phyloP scores from a whole-genome alignment of 2,329 filamentous ascomycete genomes.

The Arthrinium phaeospermum region DNA sequence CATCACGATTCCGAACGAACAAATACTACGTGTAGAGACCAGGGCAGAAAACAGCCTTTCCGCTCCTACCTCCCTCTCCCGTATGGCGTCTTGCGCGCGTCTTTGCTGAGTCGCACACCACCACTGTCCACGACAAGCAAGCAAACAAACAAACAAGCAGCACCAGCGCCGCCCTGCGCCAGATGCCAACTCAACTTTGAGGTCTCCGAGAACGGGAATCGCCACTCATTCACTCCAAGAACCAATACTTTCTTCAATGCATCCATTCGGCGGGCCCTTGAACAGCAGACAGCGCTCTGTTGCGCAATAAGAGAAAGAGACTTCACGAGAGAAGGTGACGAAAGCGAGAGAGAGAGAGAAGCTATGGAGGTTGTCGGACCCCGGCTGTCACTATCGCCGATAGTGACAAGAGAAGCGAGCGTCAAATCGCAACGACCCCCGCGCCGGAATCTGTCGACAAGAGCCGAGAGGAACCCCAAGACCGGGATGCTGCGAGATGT shows the following conservation, averaged over 20 bases:
- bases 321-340: not conserved
- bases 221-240: not conserved
- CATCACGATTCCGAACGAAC: conserved; percentile 7
- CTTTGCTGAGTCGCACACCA: conserved; percentile 12
- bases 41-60: not conserved
- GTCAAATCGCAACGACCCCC: conserved; percentile 29
- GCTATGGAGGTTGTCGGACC: conserved; percentile 37
- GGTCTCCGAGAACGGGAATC: conserved; percentile 4
- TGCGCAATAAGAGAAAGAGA: conserved; percentile 14
- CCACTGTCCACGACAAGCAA: conserved; percentile 11
- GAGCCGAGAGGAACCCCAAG: conserved; percentile 29
- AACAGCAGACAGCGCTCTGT: conserved; percentile 17
- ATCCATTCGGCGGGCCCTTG: not conserved
- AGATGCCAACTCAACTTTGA: not conserved
- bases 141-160: conserved; percentile 16
- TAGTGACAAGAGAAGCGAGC: conserved; percentile 28
- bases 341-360: not conserved
- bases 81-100: conserved; percentile 2
- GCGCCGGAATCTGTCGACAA: conserved; percentile 30
- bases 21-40: conserved; percentile 4
- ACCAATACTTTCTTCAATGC: conserved; percentile 12
- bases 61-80: not conserved
- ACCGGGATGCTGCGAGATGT: conserved; percentile 28
- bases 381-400: conserved; percentile 32
- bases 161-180: conserved; percentile 13